These are phyloP conservation scores for Colletotrichum magnum DNA, from an alignment of 2,329 filamentous ascomycete species.

Conservation along the genomic window DNA sequence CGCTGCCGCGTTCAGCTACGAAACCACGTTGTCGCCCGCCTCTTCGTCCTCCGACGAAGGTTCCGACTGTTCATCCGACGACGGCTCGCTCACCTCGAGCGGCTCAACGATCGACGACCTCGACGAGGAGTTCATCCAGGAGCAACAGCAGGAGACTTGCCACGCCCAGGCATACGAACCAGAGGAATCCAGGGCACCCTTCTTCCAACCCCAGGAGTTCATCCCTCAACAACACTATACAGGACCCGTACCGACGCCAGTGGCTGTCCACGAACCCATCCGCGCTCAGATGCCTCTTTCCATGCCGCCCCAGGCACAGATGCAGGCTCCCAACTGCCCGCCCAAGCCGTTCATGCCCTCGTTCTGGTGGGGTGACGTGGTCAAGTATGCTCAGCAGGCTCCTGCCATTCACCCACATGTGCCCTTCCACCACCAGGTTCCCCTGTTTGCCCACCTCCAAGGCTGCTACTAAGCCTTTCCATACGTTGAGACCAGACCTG, in stretches of 20 bases:
- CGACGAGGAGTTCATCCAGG: constrained; percentile 63
- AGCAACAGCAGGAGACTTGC: constrained; percentile 59
- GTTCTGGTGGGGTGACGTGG: constrained; percentile 65
- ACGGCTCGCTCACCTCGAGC: constrained; percentile 69
- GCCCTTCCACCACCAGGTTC: constrained; percentile 67
- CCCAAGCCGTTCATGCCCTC: constrained; percentile 64
- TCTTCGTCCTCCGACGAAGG: constrained; percentile 55
- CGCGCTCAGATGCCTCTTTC: constrained; percentile 51
- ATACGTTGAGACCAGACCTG: constrained; percentile 29
- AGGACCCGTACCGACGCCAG: constrained; percentile 52
- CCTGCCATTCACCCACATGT: constrained; percentile 64
- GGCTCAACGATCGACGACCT: constrained; percentile 67
- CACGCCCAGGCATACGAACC: constrained; percentile 60
- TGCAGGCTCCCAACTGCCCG: constrained; percentile 53
- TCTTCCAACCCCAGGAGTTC: constrained; percentile 62
- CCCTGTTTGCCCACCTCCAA: constrained; percentile 66
- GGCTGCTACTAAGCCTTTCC: constrained; percentile 60
- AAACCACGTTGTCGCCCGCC: constrained; percentile 64
- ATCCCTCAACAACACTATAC: constrained; percentile 61
- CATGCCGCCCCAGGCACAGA: constrained; percentile 48
- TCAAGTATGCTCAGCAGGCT: constrained; percentile 66
- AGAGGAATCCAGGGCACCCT: constrained; percentile 58
- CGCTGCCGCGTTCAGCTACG: constrained; percentile 60
- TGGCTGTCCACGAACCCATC: constrained; percentile 45
- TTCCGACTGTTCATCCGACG: constrained; percentile 65